These are phyloP conservation scores for Rhizoclosmatium sp. DNA, from an alignment of 192 early-diverging fungal genomes.

Conservation along the genomic window DNA sequence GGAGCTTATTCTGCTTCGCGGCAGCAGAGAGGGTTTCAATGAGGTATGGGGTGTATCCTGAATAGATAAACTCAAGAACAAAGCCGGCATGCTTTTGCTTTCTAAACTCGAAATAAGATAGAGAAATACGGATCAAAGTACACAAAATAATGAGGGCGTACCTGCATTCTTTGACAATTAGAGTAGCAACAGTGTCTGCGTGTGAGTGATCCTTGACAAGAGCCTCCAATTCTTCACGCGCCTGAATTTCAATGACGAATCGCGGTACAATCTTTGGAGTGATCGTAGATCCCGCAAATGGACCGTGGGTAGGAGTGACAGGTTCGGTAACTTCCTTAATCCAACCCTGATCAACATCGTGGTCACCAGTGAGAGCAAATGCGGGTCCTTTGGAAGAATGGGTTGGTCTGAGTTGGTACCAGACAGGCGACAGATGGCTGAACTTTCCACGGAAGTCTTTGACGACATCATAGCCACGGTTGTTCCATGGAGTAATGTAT, in stretches of 20 bases:
- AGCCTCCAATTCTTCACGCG: conserved; percentile 21
- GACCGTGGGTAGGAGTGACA: neutral
- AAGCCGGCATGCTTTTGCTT: conserved; percentile 34
- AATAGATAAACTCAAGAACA: conserved; percentile 32
- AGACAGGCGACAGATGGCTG: conserved; percentile 39
- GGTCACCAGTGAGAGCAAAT: conserved; percentile 23
- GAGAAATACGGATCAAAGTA: neutral
- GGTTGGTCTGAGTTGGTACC: conserved; percentile 37
- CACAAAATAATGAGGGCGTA: neutral
- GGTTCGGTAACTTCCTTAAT: conserved; percentile 38
- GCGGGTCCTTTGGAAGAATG: neutral
- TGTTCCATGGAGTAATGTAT: conserved; percentile 45
- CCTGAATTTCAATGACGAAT: conserved; percentile 14
- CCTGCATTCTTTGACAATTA: conserved; percentile 36
- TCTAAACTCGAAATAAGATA: conserved; percentile 15
- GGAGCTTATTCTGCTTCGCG: conserved; percentile 6
- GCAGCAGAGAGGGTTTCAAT: conserved; percentile 1
- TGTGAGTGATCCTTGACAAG: neutral
- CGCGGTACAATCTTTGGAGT: conserved; percentile 38
- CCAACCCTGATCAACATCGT: conserved; percentile 41
- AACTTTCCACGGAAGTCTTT: conserved; percentile 45
- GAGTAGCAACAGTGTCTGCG: neutral
- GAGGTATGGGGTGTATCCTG: conserved; percentile 26
- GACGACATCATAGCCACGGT: conserved; percentile 43
- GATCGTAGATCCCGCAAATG: neutral